Evolutionary conservation across 805 yeast genomes (phyloP).

Genomic region (Metschnikowia henanensis): DNA sequence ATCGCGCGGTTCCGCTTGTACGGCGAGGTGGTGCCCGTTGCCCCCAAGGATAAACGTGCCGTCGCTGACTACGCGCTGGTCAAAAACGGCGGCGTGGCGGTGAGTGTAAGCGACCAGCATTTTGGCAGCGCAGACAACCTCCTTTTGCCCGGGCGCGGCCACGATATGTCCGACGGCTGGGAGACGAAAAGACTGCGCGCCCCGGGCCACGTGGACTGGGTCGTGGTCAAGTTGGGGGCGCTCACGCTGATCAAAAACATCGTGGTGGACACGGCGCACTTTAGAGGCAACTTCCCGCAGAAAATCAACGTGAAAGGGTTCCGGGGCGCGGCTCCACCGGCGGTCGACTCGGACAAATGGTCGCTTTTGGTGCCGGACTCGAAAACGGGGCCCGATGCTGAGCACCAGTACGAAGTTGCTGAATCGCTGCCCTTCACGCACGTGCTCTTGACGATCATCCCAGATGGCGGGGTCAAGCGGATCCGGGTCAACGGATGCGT

Average conservation of each 20-base stretch:
- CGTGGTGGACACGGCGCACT: conserved; percentile 89
- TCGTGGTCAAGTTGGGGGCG: conserved; percentile 75
- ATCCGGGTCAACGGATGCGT: conserved; percentile 74
- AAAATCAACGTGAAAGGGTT: conserved; percentile 68
- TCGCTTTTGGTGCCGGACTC: conserved; percentile 58
- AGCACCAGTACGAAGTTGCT: conserved; percentile 56
- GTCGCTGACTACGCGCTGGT: conserved; percentile 79
- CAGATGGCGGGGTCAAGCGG: conserved; percentile 97
- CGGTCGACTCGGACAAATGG: conserved; percentile 56
- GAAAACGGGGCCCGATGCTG: conserved; percentile 82
- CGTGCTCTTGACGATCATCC: conserved; percentile 79
- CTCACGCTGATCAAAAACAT: conserved; percentile 55
- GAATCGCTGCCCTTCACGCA: conserved; percentile 52
- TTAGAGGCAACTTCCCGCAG: conserved; percentile 94
- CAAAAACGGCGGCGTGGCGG: conserved; percentile 85
- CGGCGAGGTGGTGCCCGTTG: conserved; percentile 78
- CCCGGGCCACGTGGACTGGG: conserved; percentile 92
- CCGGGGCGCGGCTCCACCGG: conserved; percentile 32
- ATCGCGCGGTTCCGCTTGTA: conserved; percentile 91
- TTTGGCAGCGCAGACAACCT: conserved; percentile 91
- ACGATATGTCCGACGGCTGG: conserved; percentile 99
- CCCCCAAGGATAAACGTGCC: conserved; percentile 45
- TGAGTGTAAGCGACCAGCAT: conserved; percentile 85
- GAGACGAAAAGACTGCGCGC: conserved; percentile 88
- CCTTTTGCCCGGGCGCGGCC: conserved; percentile 90